A percentile compares a stretch with the other conserved stretches of the same genome.
These are phyloP conservation scores for Cenchrus purpureus DNA, from an alignment of 176 grass and related monocot species.

Conservation along the genomic window DNA sequence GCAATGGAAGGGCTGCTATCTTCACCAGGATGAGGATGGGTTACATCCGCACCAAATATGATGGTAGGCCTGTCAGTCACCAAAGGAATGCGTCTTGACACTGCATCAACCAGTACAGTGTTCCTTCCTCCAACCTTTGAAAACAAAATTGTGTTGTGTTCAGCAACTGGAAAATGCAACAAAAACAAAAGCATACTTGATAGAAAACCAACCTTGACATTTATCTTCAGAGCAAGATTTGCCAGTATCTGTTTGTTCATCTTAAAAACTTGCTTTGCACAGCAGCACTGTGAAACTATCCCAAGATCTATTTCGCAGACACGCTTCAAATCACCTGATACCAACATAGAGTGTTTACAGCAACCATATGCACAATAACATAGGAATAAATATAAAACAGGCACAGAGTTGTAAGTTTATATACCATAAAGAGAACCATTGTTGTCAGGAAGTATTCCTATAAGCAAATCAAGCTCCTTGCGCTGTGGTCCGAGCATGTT, in stretches of 20 bases:
- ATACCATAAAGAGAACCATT: slow-evolving; percentile 94
- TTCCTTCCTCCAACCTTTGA: slow-evolving; percentile 88
- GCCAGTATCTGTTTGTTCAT: slow-evolving; percentile 84
- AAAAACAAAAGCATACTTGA: background rate
- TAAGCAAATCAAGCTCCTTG: slow-evolving; percentile 76
- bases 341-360: background rate
- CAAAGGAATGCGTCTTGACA: slow-evolving; percentile 75
- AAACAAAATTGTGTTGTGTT: slow-evolving; percentile 18
- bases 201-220: slow-evolving; percentile 74
- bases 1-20: slow-evolving; percentile 95
- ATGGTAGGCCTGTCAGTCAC: slow-evolving; percentile 92
- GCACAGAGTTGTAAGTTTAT: background rate
- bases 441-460: slow-evolving; percentile 87
- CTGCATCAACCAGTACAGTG: slow-evolving; percentile 83
- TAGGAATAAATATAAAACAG: background rate
- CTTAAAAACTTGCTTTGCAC: slow-evolving; percentile 81
- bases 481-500: slow-evolving; percentile 59
- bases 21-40: slow-evolving; percentile 95
- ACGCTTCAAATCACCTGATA: slow-evolving; percentile 89
- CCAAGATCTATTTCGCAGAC: slow-evolving; percentile 94
- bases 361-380: background rate
- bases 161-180: background rate
- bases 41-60: slow-evolving; percentile 94
- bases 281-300: slow-evolving; percentile 79
- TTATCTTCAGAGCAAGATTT: slow-evolving; percentile 96